Evolutionary conservation across 306 rosid genomes (phyloP), one percentile per base, ranked within the genome.

Genomic region (Aeschynomene evenia): DNA sequence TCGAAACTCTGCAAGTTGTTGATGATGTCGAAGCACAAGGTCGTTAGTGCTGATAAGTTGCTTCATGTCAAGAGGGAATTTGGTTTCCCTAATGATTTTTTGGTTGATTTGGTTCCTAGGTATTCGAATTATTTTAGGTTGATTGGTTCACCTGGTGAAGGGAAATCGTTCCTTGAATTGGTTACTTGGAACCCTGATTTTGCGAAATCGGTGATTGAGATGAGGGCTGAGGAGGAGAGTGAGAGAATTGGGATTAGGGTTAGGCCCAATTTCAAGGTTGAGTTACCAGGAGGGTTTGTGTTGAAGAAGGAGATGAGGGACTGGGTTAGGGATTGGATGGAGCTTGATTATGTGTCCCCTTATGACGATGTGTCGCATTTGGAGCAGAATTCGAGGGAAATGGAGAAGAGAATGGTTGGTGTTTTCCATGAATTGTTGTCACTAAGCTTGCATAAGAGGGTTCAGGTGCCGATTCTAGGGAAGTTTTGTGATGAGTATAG

Each of bases 261-360:
- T 60, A 76, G 95, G 80, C 89, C 99, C n/a, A 91, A 74, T 77
- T 94, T 94, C 71, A 26, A 70, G 49, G 79, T 85, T 19, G 70
- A 84, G 78, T 95, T 89, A 45, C 99, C 97, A 0, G 45, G 54
- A 0, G 97, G 99, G 36, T 83, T 80, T 79, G 70, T 82, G 83
- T 80, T 91, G 83, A 91, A 56, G 82, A 89, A 86, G 78, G 92
- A 88, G 68, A 94, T 94, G 96, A 84, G 92, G 78, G 96, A 91
- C 71, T 89, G 99, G 96, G 74, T 84, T 11, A 87, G 96, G 88
- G 99, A 91, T 77, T 94, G 96, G 92, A 29, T 91, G 82, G 99
- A 94, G 79, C 84, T 94, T 64, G 89, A 85, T 43, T 87, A 87
- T 36, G 26, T 88, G 0, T 94, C 97, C 0, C 97, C 96, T 0